A percentile compares a stretch with the other conserved stretches of the same genome.
These are phyloP conservation scores for Aciculosporium take DNA, from an alignment of 2,329 filamentous ascomycete genomes.

Conservation along the genomic window DNA sequence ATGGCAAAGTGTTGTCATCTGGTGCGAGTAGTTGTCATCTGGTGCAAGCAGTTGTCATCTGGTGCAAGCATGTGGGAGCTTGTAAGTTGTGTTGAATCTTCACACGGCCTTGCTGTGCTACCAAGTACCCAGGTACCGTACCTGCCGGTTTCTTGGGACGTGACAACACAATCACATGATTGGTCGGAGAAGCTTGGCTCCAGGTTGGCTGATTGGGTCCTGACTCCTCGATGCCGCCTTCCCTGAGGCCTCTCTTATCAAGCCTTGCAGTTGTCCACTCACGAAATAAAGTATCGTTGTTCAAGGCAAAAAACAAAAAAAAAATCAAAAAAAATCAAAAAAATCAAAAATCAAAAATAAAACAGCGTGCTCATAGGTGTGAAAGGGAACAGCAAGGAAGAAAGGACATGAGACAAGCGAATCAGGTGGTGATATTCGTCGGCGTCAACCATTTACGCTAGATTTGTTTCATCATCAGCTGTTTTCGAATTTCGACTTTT, in stretches of 20 bases:
- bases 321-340: too few relatives aligned
- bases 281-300: too few relatives aligned
- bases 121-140: too few relatives aligned
- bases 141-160: not conserved
- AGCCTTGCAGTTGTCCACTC: not conserved
- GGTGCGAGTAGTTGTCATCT: too few relatives aligned
- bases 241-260: conserved; percentile 2
- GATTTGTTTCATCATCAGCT: not conserved
- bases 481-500: too few relatives aligned
- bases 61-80: too few relatives aligned
- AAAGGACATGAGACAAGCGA: not conserved
- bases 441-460: not conserved
- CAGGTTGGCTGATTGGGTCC: not conserved
- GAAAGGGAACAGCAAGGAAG: not conserved
- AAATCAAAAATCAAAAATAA: too few relatives aligned
- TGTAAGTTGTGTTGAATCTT: too few relatives aligned
- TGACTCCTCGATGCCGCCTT: not conserved
- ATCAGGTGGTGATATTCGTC: not conserved
- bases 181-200: conserved; percentile 1
- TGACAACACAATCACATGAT: conserved; percentile 8
- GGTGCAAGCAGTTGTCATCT: too few relatives aligned
- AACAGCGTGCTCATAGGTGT: too few relatives aligned
- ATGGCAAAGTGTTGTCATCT: not conserved
- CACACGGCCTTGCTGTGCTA: too few relatives aligned
- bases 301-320: too few relatives aligned